Evolutionary conservation across 768 basidiomycete genomes (phyloP).

Genomic region (Phanerochaete carnosa): DNA sequence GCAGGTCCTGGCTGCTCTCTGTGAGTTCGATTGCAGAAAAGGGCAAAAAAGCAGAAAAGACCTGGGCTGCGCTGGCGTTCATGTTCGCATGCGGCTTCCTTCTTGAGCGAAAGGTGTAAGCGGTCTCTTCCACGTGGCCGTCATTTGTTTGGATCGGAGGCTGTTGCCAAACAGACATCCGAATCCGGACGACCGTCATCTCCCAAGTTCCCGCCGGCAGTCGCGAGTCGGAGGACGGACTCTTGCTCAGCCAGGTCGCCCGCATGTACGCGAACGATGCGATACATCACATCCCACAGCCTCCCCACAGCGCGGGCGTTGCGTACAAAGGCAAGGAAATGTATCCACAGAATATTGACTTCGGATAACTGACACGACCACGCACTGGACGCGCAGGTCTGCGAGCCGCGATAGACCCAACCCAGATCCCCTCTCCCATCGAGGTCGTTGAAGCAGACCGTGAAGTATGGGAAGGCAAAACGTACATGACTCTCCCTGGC

Average conservation of each 20-base stretch:
- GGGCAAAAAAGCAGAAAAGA: not conserved
- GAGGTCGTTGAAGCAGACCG: conserved; percentile 78
- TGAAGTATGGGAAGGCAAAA: conserved; percentile 68
- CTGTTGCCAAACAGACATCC: conserved; percentile 7
- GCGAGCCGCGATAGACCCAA: conserved; percentile 79
- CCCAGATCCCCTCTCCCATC: conserved; percentile 89
- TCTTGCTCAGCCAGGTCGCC: not conserved
- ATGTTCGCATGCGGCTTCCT: not conserved
- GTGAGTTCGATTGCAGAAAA: not conserved
- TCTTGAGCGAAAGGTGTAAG: not conserved
- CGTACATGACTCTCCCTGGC: conserved; percentile 60
- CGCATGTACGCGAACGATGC: conserved; percentile 16
- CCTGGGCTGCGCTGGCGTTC: not conserved
- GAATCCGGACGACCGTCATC: not conserved
- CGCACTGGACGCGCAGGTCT: conserved; percentile 51
- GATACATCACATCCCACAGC: conserved; percentile 43
- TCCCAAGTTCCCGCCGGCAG: not conserved
- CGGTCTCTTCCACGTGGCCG: not conserved
- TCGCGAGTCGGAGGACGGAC: not conserved
- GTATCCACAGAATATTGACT: not conserved
- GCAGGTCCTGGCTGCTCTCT: not conserved
- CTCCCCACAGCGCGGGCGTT: conserved; percentile 57
- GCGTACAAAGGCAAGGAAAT: conserved; percentile 37
- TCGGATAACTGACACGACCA: not conserved
- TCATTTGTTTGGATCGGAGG: conserved; percentile 5